These are phyloP conservation scores for Calonectria pauciramosa DNA, from an alignment of 2,329 filamentous ascomycete genomes.

Conservation along the genomic window DNA sequence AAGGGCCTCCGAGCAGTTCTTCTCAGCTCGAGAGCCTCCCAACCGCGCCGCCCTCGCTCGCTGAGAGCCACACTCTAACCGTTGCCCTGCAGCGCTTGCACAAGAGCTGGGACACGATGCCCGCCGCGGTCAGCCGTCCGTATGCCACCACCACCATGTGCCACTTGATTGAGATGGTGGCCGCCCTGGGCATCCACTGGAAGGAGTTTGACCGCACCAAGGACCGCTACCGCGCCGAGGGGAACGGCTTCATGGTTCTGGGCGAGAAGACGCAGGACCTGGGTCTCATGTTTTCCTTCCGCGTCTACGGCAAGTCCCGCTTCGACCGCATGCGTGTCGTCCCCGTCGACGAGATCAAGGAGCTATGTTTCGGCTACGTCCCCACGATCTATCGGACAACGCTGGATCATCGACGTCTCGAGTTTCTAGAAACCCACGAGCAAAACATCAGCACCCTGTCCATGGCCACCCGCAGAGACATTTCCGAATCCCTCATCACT, in stretches of 20 bases:
- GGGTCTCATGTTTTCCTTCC: slow-evolving; percentile 68
- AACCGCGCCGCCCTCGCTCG: slow-evolving; percentile 41
- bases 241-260: slow-evolving; percentile 66
- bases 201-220: slow-evolving; percentile 67
- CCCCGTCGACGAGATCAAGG: slow-evolving; percentile 66
- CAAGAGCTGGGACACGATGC: slow-evolving; percentile 68
- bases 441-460: slow-evolving; percentile 60
- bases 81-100: slow-evolving; percentile 62
- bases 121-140: slow-evolving; percentile 59
- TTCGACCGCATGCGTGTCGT: slow-evolving; percentile 67
- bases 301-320: slow-evolving; percentile 61
- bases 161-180: slow-evolving; percentile 67
- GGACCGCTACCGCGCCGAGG: slow-evolving; percentile 67
- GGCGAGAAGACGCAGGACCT: slow-evolving; percentile 62
- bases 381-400: slow-evolving; percentile 65
- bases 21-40: slow-evolving; percentile 36
- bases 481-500: slow-evolving; percentile 65
- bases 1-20: slow-evolving; percentile 36
- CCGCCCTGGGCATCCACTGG: slow-evolving; percentile 70
- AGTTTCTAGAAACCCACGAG: slow-evolving; percentile 55
- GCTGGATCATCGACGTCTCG: slow-evolving; percentile 55
- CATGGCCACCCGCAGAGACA: slow-evolving; percentile 63
- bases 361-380: slow-evolving; percentile 68
- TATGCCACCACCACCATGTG: slow-evolving; percentile 69
- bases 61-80: slow-evolving; percentile 55